Base-by-base conservation (phyloP, 2,329 filamentous ascomycete species). In the Curvularia lunata region DNA sequence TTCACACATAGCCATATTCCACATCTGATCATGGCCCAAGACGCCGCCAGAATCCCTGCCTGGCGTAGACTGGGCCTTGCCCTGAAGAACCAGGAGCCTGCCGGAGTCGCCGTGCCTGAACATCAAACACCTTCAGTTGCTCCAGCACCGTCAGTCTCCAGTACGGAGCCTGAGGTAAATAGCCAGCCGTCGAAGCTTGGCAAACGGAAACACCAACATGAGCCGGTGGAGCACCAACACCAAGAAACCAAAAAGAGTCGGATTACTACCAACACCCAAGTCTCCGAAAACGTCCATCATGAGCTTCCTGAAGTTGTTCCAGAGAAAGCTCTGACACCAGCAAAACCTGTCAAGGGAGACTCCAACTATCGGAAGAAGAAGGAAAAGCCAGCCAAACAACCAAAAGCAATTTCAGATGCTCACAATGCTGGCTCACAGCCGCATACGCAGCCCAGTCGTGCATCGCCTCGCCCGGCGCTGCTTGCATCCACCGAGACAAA, bases 51-150 rank as follows among this genome's bases (percentile, higher is more conserved):
- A 54, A 61, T 76, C 50, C 85, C 86, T 30, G 84, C 85, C 59
- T 88, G 84, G 84, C 86, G 86, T 71, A 79, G 83, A 69, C 75
- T 87, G 54, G 85, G 85, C 34, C 77, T 87, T 59, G 86, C 86
- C 76, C 77, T 86, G 65, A 88, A 86, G 72, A 81, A 81, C 69
- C 79, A 81, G 45, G 79, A 81, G 54, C 69, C 72, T 66, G 63
- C 71, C 66, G 66, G 65, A 68, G 68, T 67, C 66, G 54, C 70
- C 68, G 64, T 64, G 13, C 52, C 66, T 64, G 66, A 64, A 16
- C 19, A 55, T 47, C 58, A 61, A 56, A 46, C 54, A 46, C 59
- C 62, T 48, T 54, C 68, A 10, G 45, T 28, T 48, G 50, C 63
- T 40, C 42, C 48, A 7, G 58, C 66, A 53, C 38, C 54, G 38